Evolutionary conservation across 345 rosid species (phyloP).

Genomic region (Combretum micranthum): DNA sequence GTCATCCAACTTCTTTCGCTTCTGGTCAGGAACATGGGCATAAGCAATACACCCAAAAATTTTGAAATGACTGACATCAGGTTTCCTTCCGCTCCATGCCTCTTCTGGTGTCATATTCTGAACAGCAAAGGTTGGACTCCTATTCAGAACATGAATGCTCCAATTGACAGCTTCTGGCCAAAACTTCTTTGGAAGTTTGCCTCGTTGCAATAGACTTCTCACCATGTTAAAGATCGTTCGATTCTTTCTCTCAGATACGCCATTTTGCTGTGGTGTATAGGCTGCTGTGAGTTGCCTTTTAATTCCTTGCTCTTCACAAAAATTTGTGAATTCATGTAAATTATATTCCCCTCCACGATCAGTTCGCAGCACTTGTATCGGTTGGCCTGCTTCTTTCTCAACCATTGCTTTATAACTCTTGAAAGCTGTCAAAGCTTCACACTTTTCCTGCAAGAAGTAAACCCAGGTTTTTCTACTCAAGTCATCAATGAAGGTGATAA

Average conservation of each 20-base stretch:
- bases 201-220: no score
- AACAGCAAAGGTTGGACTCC: not conserved
- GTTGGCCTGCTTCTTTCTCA: not conserved
- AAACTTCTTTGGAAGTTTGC: no score
- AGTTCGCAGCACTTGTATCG: not conserved
- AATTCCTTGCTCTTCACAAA: not conserved
- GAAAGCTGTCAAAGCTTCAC: not conserved
- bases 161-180: no score
- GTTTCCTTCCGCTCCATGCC: no score
- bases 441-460: not conserved
- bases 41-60: no score
- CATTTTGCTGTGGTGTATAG: slow-evolving; percentile 2
- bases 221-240: no score
- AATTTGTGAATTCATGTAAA: not conserved
- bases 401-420: not conserved
- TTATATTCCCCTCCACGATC: not conserved
- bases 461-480: not conserved
- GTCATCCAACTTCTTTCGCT: no score
- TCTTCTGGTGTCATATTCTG: no score
- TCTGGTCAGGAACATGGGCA: no score
- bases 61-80: no score
- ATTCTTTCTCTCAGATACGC: not conserved
- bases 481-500: not conserved
- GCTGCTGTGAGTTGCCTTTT: not conserved
- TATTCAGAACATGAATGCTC: no score